phyloP scores from a whole-genome alignment of 2,329 filamentous ascomycete species.

The Penicillium palitans region DNA sequence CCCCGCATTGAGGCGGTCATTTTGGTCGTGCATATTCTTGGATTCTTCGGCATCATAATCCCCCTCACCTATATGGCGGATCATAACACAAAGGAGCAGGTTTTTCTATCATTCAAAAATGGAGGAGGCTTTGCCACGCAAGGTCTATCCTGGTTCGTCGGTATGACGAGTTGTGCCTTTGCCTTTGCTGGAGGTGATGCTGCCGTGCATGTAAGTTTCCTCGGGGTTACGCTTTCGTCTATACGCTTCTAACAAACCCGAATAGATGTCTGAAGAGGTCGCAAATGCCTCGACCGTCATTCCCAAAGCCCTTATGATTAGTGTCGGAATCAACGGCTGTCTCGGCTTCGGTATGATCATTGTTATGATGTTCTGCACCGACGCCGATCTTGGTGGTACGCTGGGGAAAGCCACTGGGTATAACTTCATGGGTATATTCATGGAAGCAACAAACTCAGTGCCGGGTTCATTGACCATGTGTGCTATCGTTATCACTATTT shows the following conservation, averaged over 20 bases:
- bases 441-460: slow-evolving; percentile 29
- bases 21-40: slow-evolving; percentile 52
- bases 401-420: slow-evolving; percentile 29
- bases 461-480: slow-evolving; percentile 27
- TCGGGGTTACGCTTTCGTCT: neutral
- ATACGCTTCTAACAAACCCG: neutral
- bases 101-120: slow-evolving; percentile 52
- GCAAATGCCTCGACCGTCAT: slow-evolving; percentile 38
- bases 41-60: slow-evolving; percentile 55
- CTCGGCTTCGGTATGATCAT: slow-evolving; percentile 41
- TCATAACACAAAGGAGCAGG: slow-evolving; percentile 42
- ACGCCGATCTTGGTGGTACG: slow-evolving; percentile 29
- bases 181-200: slow-evolving; percentile 40
- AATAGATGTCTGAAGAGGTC: slow-evolving; percentile 41
- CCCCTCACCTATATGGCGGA: slow-evolving; percentile 47
- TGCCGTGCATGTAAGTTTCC: slow-evolving; percentile 39
- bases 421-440: slow-evolving; percentile 37
- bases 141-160: slow-evolving; percentile 43
- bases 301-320: slow-evolving; percentile 38
- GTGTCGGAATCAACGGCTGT: slow-evolving; percentile 36
- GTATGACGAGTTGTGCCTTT: slow-evolving; percentile 37
- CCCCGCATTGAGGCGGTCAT: slow-evolving; percentile 51
- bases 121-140: slow-evolving; percentile 46
- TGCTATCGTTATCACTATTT: slow-evolving; percentile 30
- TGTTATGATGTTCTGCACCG: slow-evolving; percentile 40